Conservation (phyloP, 345 rosid species). For the Citrus hindsii region DNA sequence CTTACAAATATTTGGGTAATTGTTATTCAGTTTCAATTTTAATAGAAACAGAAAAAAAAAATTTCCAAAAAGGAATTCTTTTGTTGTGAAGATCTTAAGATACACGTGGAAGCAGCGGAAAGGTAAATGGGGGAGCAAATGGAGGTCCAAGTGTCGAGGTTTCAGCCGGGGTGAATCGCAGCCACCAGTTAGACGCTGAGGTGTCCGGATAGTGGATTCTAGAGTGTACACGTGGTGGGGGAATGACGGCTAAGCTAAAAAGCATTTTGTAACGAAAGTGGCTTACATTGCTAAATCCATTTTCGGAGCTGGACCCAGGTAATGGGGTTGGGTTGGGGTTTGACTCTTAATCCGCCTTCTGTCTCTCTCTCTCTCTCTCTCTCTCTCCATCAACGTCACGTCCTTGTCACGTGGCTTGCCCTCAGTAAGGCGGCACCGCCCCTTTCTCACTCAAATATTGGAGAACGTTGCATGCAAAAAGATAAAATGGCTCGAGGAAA, state of each 20-base stretch:
- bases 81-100: not conserved
- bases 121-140: not conserved
- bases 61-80: not conserved
- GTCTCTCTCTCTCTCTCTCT: not conserved
- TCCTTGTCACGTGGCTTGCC: constrained; percentile 41
- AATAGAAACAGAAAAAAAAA: not conserved
- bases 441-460: constrained; percentile 1
- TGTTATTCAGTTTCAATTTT: no score
- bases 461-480: not conserved
- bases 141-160: not conserved
- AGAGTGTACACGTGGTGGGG: constrained; percentile 15
- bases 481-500: no score
- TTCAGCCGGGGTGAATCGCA: not conserved
- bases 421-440: constrained; percentile 35
- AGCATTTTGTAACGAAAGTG: not conserved
- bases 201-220: constrained; percentile 1
- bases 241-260: constrained; percentile 6
- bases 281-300: not conserved
- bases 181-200: constrained; percentile 14
- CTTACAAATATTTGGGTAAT: not conserved
- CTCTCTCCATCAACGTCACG: constrained; percentile 7
- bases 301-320: not conserved
- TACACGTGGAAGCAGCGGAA: constrained; percentile 7
- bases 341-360: not conserved
- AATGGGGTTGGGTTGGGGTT: not conserved